Base-by-base conservation (phyloP, 495 filamentous ascomycete species). In the Echria macrotheca region DNA sequence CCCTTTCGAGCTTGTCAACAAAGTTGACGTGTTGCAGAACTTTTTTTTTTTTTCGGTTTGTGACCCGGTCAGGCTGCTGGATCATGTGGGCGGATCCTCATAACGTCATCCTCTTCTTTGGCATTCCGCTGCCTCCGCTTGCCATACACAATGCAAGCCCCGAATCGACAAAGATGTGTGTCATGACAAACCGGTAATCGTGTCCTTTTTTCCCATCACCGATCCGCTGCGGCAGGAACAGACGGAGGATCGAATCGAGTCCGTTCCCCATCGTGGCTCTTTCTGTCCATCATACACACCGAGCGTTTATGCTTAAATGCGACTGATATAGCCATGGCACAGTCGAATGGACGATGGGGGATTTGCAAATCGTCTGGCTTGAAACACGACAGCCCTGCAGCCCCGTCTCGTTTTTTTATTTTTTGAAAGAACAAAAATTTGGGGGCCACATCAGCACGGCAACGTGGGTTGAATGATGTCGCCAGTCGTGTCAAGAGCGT, bases 81-180 rank as follows among this genome's bases (percentile, higher is more conserved):
- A 15, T 26, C 43, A 39, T 12, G 15, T 22, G 25, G 29, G 21
- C 29, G n/a, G n/a, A n/a, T n/a, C n/a, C n/a, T n/a, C n/a, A n/a
- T n/a, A 59, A 53, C 50, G 59, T 62, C 56, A 62, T 62, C 43
- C 39, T 41, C 44, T 61, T 59, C 56, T 50, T 37, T 33, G 18
- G 31, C 46, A 24, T 58, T 53, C 56, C 17, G 17, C 41, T 24
- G n/a, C 29, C 21, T 31, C 22, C 19, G n/a, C n/a, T n/a, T n/a
- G n/a, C n/a, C n/a, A n/a, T n/a, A n/a, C n/a, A n/a, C n/a, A n/a
- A n/a, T n/a, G n/a, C n/a, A n/a, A n/a, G n/a, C n/a, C n/a, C n/a
- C n/a, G 14, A 44, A 29, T 17, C 17, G 22, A 46, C 4, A 17
- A 5, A 41, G 22, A 6, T 23, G 38, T 41, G 19, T 41, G 38